A percentile compares a stretch with the other conserved stretches of the same genome.
Evolutionary conservation across 352 stramenopile genomes (phyloP).

Genomic region (Phytophthora uliginosa): DNA sequence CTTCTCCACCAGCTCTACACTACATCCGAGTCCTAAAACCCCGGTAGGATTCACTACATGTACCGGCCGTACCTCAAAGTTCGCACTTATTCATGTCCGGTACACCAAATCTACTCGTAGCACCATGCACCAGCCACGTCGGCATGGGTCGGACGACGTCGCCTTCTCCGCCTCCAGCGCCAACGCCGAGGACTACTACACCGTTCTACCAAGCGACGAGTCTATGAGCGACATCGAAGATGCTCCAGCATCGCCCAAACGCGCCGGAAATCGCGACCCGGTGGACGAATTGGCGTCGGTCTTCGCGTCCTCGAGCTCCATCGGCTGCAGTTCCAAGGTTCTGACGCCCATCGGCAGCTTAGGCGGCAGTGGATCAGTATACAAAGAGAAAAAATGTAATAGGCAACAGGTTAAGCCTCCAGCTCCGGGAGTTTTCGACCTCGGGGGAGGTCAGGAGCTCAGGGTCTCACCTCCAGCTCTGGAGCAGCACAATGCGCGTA

Average conservation of each 20-base stretch:
- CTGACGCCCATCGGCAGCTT: conserved; percentile 42
- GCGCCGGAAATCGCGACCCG: conserved; percentile 15
- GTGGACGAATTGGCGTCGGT: conserved; percentile 42
- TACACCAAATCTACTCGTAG: conserved; percentile 1
- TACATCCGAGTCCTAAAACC: too few relatives aligned
- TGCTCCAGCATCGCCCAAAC: conserved; percentile 6
- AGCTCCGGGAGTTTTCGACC: conserved; percentile 27
- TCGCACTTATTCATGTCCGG: background rate
- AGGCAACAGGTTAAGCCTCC: conserved; percentile 8
- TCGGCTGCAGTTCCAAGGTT: conserved; percentile 22
- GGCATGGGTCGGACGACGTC: conserved; percentile 19
- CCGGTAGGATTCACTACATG: too few relatives aligned
- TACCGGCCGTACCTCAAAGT: background rate
- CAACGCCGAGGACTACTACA: conserved; percentile 68
- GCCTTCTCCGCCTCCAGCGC: conserved; percentile 37
- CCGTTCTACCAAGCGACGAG: conserved; percentile 69
- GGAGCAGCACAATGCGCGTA: conserved; percentile 46
- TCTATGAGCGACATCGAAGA: conserved; percentile 52
- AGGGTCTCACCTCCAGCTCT: conserved; percentile 50
- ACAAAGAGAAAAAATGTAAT: background rate
- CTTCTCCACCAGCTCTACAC: too few relatives aligned
- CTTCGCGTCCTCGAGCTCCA: conserved; percentile 35
- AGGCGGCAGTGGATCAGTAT: conserved; percentile 8
- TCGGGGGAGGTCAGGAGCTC: conserved; percentile 39
- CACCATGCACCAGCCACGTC: conserved; percentile 23